A percentile compares a stretch with the other conserved stretches of the same genome.
Evolutionary conservation across 2,329 filamentous ascomycete genomes (phyloP).

Genomic region (Grosmannia huntii): DNA sequence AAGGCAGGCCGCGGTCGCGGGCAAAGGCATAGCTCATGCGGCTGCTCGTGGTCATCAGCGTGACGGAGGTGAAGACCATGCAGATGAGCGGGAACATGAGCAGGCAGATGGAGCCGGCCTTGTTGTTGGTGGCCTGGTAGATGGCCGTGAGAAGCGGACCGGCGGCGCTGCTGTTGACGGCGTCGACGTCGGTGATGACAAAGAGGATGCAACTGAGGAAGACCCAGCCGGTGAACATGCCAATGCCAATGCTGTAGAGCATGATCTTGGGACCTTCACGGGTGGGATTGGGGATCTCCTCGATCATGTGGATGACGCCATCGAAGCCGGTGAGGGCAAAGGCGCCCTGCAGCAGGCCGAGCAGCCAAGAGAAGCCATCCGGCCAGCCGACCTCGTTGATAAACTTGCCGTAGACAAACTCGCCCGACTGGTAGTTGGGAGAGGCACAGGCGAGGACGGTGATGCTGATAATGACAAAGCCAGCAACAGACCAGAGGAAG

Average conservation of each 20-base stretch:
- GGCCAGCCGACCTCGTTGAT: conserved; percentile 59
- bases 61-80: conserved; percentile 48
- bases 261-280: conserved; percentile 52
- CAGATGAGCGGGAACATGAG: conserved; percentile 56
- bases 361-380: conserved; percentile 47
- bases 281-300: conserved; percentile 45
- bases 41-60: conserved; percentile 53
- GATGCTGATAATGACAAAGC: conserved; percentile 58
- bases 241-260: conserved; percentile 51
- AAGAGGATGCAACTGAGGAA: conserved; percentile 46
- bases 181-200: conserved; percentile 43
- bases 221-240: conserved; percentile 43
- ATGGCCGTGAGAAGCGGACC: conserved; percentile 28
- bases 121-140: conserved; percentile 46
- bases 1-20: conserved; percentile 53
- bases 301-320: conserved; percentile 41
- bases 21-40: conserved; percentile 49
- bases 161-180: conserved; percentile 27
- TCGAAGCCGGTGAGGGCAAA: conserved; percentile 39
- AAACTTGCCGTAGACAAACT: conserved; percentile 55
- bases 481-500: conserved; percentile 57
- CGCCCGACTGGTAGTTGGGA: conserved; percentile 48
- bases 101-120: conserved; percentile 48
- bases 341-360: conserved; percentile 38
- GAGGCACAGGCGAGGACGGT: conserved; percentile 54